Percentiles rank a stretch among this genome's conserved stretches.
phyloP scores from a whole-genome alignment of 495 filamentous ascomycete species.

The Hypoxylon subgilvum region DNA sequence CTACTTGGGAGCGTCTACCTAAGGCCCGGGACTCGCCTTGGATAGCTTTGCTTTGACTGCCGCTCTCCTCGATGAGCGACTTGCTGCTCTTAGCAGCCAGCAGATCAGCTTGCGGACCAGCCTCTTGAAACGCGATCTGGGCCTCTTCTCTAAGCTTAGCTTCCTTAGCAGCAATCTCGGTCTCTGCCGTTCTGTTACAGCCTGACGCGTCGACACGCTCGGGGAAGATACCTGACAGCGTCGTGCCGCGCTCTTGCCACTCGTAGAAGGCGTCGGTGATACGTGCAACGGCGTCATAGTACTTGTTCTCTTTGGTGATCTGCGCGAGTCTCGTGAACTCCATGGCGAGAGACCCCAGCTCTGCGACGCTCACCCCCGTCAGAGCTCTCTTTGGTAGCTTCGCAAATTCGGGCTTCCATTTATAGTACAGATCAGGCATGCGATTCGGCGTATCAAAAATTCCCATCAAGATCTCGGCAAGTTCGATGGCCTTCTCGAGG shows the following conservation, averaged over 20 bases:
- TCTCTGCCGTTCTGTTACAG: constrained; percentile 55
- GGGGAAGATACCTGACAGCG: constrained; percentile 85
- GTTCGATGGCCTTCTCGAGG: constrained; percentile 84
- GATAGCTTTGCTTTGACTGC: neutral
- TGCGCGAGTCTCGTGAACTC: constrained; percentile 96
- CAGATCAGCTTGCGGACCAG: neutral
- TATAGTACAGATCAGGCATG: constrained; percentile 88
- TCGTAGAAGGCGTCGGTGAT: constrained; percentile 87
- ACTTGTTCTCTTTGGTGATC: constrained; percentile 82
- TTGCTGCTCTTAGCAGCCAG: constrained; percentile 5
- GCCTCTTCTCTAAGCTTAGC: constrained; percentile 4
- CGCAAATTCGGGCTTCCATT: constrained; percentile 74
- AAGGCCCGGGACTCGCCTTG: constrained; percentile 9
- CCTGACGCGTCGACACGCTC: constrained; percentile 74
- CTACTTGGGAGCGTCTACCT: constrained; percentile 23
- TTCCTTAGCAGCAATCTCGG: constrained; percentile 24
- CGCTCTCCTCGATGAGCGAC: neutral
- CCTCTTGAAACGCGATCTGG: constrained; percentile 9
- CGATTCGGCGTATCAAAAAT: constrained; percentile 96
- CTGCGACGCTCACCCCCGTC: constrained; percentile 70
- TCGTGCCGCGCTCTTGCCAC: constrained; percentile 71
- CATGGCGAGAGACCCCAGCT: constrained; percentile 87
- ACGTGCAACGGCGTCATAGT: constrained; percentile 93
- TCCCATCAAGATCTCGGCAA: constrained; percentile 87
- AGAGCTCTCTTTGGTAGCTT: constrained; percentile 70